Evolutionary conservation across 2,329 filamentous ascomycete genomes (phyloP).

Genomic region (Ceratocystiopsis sp.): DNA sequence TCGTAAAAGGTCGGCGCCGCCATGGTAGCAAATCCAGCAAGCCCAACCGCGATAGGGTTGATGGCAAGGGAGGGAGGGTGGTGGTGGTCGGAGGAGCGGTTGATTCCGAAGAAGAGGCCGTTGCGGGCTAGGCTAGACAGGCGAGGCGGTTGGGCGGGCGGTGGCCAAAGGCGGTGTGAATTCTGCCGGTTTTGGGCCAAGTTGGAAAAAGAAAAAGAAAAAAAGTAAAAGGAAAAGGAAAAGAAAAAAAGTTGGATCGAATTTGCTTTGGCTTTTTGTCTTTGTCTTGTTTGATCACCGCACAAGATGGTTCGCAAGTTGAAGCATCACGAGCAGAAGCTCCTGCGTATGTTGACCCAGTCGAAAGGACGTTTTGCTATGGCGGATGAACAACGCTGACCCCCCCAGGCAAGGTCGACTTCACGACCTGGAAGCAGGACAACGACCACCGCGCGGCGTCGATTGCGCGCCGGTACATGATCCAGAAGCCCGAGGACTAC

Average conservation of each 20-base stretch:
- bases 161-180: too few relatives aligned
- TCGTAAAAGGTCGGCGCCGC: constrained; percentile 56
- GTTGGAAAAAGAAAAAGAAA: too few relatives aligned
- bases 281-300: background rate
- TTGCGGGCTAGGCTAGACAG: too few relatives aligned
- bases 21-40: constrained; percentile 9
- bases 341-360: constrained; percentile 31
- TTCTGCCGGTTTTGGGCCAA: too few relatives aligned
- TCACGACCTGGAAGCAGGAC: constrained; percentile 85
- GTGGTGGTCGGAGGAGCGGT: background rate
- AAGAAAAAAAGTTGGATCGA: too few relatives aligned
- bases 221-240: too few relatives aligned
- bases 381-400: too few relatives aligned
- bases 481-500: constrained; percentile 81
- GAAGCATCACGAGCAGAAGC: constrained; percentile 93
- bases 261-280: background rate
- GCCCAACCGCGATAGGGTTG: background rate
- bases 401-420: constrained; percentile 47
- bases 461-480: constrained; percentile 70
- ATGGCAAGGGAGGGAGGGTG: background rate
- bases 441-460: constrained; percentile 66
- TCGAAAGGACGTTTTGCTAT: background rate
- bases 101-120: too few relatives aligned
- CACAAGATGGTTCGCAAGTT: constrained; percentile 77
- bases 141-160: too few relatives aligned